Evolutionary conservation across 2,329 filamentous ascomycete genomes (phyloP).

Genomic region (Xylariomycetidae sp.): DNA sequence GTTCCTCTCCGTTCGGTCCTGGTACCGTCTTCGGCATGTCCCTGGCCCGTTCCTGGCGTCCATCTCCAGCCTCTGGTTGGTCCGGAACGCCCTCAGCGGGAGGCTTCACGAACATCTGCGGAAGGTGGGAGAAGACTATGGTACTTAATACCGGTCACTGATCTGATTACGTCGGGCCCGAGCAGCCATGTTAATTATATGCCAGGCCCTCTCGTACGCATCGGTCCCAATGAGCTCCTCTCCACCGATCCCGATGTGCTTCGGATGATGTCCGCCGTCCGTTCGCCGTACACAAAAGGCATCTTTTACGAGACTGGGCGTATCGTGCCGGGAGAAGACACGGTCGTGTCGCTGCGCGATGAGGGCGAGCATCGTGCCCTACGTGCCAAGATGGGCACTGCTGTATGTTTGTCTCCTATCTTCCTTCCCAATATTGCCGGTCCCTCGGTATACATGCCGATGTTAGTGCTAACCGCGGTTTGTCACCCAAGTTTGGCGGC

Average conservation of each 20-base stretch:
- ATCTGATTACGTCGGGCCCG: not conserved
- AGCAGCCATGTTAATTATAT: slow-evolving; percentile 1
- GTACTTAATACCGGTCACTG: slow-evolving; percentile 3
- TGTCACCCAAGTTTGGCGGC: slow-evolving; percentile 41
- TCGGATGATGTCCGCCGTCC: slow-evolving; percentile 27
- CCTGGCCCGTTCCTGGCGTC: slow-evolving; percentile 24
- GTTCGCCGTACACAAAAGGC: slow-evolving; percentile 31
- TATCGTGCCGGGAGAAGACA: slow-evolving; percentile 30
- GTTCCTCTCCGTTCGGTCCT: slow-evolving; percentile 13
- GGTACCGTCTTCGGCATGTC: slow-evolving; percentile 24
- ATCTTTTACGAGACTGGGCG: slow-evolving; percentile 32
- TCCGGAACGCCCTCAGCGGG: slow-evolving; percentile 17
- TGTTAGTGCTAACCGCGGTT: too few relatives aligned
- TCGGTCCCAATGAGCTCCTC: slow-evolving; percentile 21
- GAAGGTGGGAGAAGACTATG: slow-evolving; percentile 14
- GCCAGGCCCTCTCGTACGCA: slow-evolving; percentile 18
- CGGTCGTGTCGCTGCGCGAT: slow-evolving; percentile 29
- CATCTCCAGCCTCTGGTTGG: slow-evolving; percentile 21
- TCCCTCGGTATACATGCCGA: too few relatives aligned
- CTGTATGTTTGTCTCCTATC: slow-evolving; percentile 32
- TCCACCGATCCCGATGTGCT: slow-evolving; percentile 17
- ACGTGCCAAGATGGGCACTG: slow-evolving; percentile 38
- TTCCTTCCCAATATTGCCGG: too few relatives aligned
- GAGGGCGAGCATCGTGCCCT: slow-evolving; percentile 31
- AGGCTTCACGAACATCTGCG: slow-evolving; percentile 19